These are phyloP conservation scores for Flaveria sonorensis DNA, from an alignment of 129 eudicot genomes.

Conservation along the genomic window DNA sequence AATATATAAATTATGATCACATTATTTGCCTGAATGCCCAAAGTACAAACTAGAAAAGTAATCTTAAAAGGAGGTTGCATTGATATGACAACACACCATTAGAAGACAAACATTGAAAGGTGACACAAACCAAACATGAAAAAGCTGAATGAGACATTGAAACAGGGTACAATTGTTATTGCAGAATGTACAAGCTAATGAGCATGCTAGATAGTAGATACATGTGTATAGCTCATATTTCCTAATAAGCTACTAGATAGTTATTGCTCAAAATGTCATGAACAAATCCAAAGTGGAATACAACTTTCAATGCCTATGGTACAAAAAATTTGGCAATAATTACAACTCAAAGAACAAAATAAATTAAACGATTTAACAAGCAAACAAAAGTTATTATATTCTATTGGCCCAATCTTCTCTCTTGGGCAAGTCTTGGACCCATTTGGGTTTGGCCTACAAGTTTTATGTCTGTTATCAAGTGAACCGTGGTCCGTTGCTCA, in stretches of 20 bases:
- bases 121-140: slow-evolving; percentile 21
- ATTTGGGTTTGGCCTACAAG: not conserved
- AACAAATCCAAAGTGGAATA: not conserved
- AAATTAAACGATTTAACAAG: not conserved
- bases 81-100: slow-evolving; percentile 10
- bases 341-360: not conserved
- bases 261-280: not conserved
- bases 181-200: not conserved
- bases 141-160: slow-evolving; percentile 9
- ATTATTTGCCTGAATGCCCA: slow-evolving; percentile 11
- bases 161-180: slow-evolving; percentile 3
- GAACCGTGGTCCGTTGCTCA: too few relatives aligned
- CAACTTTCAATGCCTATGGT: not conserved
- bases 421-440: not conserved
- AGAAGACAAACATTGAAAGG: slow-evolving; percentile 19
- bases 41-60: not conserved
- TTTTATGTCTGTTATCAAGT: too few relatives aligned
- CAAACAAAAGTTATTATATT: not conserved
- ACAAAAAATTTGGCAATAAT: not conserved
- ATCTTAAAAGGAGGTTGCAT: not conserved
- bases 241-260: not conserved
- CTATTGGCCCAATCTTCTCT: not conserved
- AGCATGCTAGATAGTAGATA: not conserved
- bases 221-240: not conserved
- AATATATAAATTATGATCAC: slow-evolving; percentile 13